phyloP scores from a whole-genome alignment of 2,329 filamentous ascomycete genomes.

The Colletotrichum limetticola region DNA sequence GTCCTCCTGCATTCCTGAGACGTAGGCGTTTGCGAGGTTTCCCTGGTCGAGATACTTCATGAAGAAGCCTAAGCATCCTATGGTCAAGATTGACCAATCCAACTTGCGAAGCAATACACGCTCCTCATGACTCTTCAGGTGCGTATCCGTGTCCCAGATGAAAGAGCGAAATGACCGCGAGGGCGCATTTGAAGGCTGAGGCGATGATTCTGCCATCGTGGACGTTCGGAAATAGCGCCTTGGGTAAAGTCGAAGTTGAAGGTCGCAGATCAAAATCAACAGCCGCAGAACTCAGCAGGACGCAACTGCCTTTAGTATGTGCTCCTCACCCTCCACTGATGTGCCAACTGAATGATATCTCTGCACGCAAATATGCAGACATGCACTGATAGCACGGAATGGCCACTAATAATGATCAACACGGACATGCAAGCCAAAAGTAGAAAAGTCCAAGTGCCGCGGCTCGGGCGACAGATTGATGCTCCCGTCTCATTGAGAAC shows the following conservation, averaged over 20 bases:
- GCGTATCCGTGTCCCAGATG: slow-evolving; percentile 43
- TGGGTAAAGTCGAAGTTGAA: too few species aligned
- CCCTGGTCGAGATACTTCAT: slow-evolving; percentile 42
- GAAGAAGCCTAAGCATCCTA: slow-evolving; percentile 29
- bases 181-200: background rate
- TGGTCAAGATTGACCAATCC: slow-evolving; percentile 37
- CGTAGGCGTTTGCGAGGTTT: slow-evolving; percentile 41
- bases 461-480: background rate
- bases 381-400: background rate
- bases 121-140: slow-evolving; percentile 41
- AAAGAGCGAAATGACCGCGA: slow-evolving; percentile 41
- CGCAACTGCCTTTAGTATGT: background rate
- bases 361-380: background rate
- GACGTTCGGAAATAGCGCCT: too few species aligned
- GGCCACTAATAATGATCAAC: background rate
- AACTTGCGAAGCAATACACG: slow-evolving; percentile 40
- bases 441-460: slow-evolving; percentile 5
- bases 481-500: background rate
- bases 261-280: too few species aligned
- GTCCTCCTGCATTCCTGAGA: slow-evolving; percentile 42
- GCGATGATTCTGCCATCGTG: background rate
- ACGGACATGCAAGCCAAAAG: slow-evolving; percentile 1
- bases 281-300: background rate
- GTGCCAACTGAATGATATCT: background rate
- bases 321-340: background rate